Evolutionary conservation across 1,139 yeast species (phyloP), one percentile per base, ranked within the genome.

Genomic region (Arxiozyma bovina): DNA sequence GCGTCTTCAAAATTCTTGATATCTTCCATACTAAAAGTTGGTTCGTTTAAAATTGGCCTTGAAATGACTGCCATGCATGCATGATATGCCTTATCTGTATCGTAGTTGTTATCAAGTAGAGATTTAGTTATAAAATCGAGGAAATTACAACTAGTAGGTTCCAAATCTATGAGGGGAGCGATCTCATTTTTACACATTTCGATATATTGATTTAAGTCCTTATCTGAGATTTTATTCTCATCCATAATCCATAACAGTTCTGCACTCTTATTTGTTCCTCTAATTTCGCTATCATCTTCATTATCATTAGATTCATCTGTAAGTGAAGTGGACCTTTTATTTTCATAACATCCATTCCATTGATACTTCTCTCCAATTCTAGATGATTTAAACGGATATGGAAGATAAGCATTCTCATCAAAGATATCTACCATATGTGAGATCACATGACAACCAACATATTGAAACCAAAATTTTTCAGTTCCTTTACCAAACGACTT

Each of bases 181-280:
- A 80, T 70, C 0, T 81, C 79, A 3, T 73, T 72, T 42, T 62
- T 61, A 61, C 94, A 83, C 23, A 70, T 69, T 12, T 72, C 71
- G 11, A 91, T 65, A 65, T 81, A 93, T 1, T 65, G 63, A 45
- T 83, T 88, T 20, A 86, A 50, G 22, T 57, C 71, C 21, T 66
- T 67, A 1, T 63, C 63, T 0, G 69, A 65, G 15, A 76, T 70
- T 1, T 61, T 66, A 0, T 65, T 51, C 46, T 73, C 77, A 20
- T 72, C 75, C 5, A 76, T 72, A 60, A 77, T 78, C 96, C 97
- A 93, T 63, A 85, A 70, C 21, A 87, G 69, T 0, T 83, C 77
- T 21, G 82, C 77, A 0, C 96, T 87, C 34, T 77, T 82, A 62
- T 84, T 90, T 1, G 79, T 82, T 1, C 98, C 99, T 63, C 99